A percentile compares a stretch with the other conserved stretches of the same genome.
phyloP scores from a whole-genome alignment of 371 early-diverging fungal species.

The Actinomucor elegans region DNA sequence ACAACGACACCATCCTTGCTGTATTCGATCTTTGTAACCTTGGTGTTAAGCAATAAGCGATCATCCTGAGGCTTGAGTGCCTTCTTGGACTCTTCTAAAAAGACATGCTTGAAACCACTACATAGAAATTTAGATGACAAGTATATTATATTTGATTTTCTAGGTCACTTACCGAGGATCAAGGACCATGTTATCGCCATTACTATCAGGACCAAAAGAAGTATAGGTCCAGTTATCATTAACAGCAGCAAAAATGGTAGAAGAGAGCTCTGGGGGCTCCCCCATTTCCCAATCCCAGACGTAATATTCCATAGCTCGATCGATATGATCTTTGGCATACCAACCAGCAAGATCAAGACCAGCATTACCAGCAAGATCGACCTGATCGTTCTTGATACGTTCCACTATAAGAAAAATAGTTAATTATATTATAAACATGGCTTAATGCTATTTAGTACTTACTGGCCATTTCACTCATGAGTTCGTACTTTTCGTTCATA shows the following conservation, averaged over 20 bases:
- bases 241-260: slow-evolving; percentile 21
- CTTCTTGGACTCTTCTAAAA: slow-evolving; percentile 31
- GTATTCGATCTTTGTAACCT: slow-evolving; percentile 35
- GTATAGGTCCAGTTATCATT: slow-evolving; percentile 36
- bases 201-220: slow-evolving; percentile 42
- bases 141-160: too few species aligned
- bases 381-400: slow-evolving; percentile 27
- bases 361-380: slow-evolving; percentile 39
- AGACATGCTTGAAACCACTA: slow-evolving; percentile 47
- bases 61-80: slow-evolving; percentile 26
- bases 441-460: too few species aligned
- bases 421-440: too few species aligned
- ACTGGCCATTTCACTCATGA: slow-evolving; percentile 29
- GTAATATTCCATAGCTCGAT: slow-evolving; percentile 46
- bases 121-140: too few species aligned
- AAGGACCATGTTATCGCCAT: slow-evolving; percentile 38
- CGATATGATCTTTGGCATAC: slow-evolving; percentile 29
- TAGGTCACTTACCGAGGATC: slow-evolving; percentile 39
- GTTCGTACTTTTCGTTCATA: slow-evolving; percentile 27
- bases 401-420: slow-evolving; percentile 19
- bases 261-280: slow-evolving; percentile 40
- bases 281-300: slow-evolving; percentile 45
- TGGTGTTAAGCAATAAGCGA: slow-evolving; percentile 34
- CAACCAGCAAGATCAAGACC: slow-evolving; percentile 39
- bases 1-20: slow-evolving; percentile 33